Base-by-base conservation (phyloP, 768 basidiomycete species). In the Leccinum obscurum region DNA sequence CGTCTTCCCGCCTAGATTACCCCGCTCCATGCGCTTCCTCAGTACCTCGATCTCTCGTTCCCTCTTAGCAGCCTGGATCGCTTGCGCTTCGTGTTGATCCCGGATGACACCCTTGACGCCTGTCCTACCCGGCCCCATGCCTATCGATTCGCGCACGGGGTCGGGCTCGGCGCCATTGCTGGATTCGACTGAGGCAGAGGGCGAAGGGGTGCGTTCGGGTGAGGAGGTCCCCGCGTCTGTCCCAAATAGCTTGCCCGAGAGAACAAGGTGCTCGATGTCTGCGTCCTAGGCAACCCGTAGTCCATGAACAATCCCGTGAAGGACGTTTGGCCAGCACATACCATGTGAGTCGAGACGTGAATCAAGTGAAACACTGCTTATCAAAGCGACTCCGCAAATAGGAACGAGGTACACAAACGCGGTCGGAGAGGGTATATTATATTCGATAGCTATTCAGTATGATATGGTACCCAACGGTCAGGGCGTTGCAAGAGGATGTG, bases 71-170 rank as follows among this genome's bases (percentile, higher is more conserved):
- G 83, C 80, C 54, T 82, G 78, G 22, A 85, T 69, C 54, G 77
- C 73, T 24, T 77, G 80, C 3, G 90, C 90, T 68, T 94, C 92
- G 59, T 86, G 79, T 32, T 85, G 81, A 74, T 94, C 92, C 28
- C 91, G 83, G 58, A 94, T 90, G 60, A 94, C 92, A 26, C 92
- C 92, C 65, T 94, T 94, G 52, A 93, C 92, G 22, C 92, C 92
- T 6, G 92, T 94, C 28, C 92, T 80, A 4, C 92, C 92, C 10
- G 89, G 89, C 4, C 88, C 90, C 88, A 93, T 89, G 9, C 92
- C 90, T 54, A 93, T 91, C 13, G 87, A 86, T 57, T 88, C 84
- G 52, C 77, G 62, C 11, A 64, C 54, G 28, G 58, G 20, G 4
- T 46, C 55, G 4, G 73, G 20, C 20, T 46, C 82, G 4, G 70